Base-by-base conservation (phyloP, 2,329 filamentous ascomycete species). In the Penicillium capsulatum region DNA sequence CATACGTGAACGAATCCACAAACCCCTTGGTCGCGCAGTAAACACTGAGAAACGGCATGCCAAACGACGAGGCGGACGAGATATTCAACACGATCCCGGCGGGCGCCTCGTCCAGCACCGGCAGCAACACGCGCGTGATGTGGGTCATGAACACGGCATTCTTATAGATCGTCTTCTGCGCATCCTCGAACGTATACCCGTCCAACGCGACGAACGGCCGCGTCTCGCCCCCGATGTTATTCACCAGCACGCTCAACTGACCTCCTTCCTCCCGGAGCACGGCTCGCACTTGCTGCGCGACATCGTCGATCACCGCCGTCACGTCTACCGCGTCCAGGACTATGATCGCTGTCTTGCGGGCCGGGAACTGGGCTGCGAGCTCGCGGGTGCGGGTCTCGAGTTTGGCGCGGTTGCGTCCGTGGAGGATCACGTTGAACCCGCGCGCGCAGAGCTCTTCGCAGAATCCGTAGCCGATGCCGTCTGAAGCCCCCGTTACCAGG, bases 401-500 rank as follows among this genome's bases (percentile, higher is more conserved):
- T 48, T 79, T 80, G 3, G 59, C 44, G 2, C 50, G 45, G 42
- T 76, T 76, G 24, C 75, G 71, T n/a, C 77, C 76, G 45, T 81
- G 77, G 7, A 81, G 53, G 11, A 80, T 63, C 22, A 81, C 65
- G 49, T 77, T 75, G 67, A 80, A 79, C 32, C 75, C 74, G 10
- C 59, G 61, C 0, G 48, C 42, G 13, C 71, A 71, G n/a, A 81
- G 71, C 49, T 76, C 72, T 38, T 70, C 57, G 3, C 69, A 68
- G 42, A 79, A 71, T 0, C 61, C 70, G 17, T 63, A 61, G 8
- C 78, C 77, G 27, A 80, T 78, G 14, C 77, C 78, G 31, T 76
- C 74, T 10, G 66, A 74, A 13, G 73, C 67, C 20, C 77, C 76
- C 0, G 76, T 80, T 7, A 55, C 51, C 5, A 55, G 42, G 33